Percentiles rank a stretch among this genome's conserved stretches.
These are phyloP conservation scores for Gossypium aridum DNA, from an alignment of 441 rosid genomes.

Conservation along the genomic window DNA sequence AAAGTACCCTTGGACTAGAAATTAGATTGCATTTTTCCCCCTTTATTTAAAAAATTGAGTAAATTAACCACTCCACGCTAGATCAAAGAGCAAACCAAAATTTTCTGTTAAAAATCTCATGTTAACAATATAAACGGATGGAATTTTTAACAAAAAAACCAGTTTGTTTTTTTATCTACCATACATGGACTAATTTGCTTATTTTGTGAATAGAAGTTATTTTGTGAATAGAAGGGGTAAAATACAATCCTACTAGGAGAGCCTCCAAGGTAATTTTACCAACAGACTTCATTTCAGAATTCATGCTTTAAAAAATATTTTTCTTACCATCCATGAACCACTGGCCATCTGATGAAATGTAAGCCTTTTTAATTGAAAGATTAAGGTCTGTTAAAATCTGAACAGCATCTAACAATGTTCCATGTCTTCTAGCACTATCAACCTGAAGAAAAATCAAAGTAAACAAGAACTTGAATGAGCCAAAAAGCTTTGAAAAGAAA, in stretches of 20 bases:
- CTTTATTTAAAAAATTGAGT: too few relatives aligned
- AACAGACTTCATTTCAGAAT: background rate
- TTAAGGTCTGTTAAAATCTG: constrained; percentile 85
- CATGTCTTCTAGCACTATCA: constrained; percentile 77
- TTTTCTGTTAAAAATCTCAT: too few relatives aligned
- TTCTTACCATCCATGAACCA: constrained; percentile 89
- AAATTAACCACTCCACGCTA: too few relatives aligned
- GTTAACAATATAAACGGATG: too few relatives aligned
- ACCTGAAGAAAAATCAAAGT: constrained; percentile 41
- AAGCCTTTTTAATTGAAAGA: constrained; percentile 81
- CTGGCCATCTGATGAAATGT: constrained; percentile 80
- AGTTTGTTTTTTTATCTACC: background rate
- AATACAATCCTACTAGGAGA: too few relatives aligned
- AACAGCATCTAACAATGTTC: constrained; percentile 72
- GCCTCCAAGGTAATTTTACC: too few relatives aligned
- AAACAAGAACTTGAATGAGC: background rate
- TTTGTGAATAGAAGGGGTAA: too few relatives aligned
- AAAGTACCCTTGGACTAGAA: too few relatives aligned
- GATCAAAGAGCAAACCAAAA: too few relatives aligned
- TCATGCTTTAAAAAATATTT: background rate
- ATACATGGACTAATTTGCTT: too few relatives aligned
- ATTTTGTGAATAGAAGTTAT: too few relatives aligned
- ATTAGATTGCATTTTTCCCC: too few relatives aligned
- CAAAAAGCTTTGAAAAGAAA: background rate
- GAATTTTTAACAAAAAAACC: background rate